Evolutionary conservation across 192 early-diverging fungal genomes (phyloP), one percentile per base, ranked within the genome.

Genomic region (Geranomyces variabilis): DNA sequence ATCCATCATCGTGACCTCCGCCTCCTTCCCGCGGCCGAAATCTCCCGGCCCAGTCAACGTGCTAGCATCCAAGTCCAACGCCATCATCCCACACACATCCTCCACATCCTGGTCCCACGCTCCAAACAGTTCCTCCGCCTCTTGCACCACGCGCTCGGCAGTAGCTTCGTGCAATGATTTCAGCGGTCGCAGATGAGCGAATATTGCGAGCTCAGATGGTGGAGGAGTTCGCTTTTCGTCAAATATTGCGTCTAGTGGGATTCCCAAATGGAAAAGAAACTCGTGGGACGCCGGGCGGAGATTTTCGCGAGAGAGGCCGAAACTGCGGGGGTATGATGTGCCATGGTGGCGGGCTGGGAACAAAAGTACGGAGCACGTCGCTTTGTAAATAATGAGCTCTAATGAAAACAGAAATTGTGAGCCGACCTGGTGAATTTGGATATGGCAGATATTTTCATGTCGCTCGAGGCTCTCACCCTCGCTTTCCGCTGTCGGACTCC

Each of bases 241-340:
- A 28, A 68, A 68, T 17, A 68, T 8, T 24, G 17, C 26, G 21
- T 51, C 49, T 21, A 33, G 0, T 6, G 66, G 28, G 29, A 68
- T 55, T 2, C 49, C 66, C 22, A 56, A 48, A 33, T 24, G 0
- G 14, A 0, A 19, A 5, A 68, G 7, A 7, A 68, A 31, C 19
- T 47, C 47, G 4, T 7, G 21, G 8, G 66, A 68, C 24, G 3
- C 0, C 7, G 3, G 17, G 19, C 14, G n/a, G 14, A 70, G 44
- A 17, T 21, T 61, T n/a, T 70, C 69, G 8, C 17, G 57, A 15
- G 69, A 41, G 12, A 71, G 45, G 9, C 48, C 62, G 48, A 24
- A 53, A 9, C 59, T 17, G 9, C 33, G 58, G 15, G 31, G 41
- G 60, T 61, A 71, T 9, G 44, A 24, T 19, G 48, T 10, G 45